Percentiles rank a stretch among this genome's conserved stretches.
phyloP scores from a whole-genome alignment of 2,329 filamentous ascomycete species.

The Orbilia oligospora region DNA sequence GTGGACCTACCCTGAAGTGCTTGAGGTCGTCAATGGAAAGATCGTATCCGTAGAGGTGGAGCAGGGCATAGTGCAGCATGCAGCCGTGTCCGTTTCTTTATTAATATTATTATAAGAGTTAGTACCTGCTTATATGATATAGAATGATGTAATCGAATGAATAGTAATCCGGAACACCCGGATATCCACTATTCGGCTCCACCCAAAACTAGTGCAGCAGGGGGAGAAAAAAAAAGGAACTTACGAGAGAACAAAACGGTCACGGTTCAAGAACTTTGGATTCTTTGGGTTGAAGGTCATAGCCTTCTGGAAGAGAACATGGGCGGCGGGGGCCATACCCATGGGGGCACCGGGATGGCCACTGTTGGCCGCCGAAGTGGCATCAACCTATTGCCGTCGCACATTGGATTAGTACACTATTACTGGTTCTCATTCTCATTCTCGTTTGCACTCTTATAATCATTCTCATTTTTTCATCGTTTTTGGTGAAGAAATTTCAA shows the following conservation, averaged over 20 bases:
- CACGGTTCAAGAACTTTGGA: constrained; percentile 95
- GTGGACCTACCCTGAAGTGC: constrained; percentile 85
- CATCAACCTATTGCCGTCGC: constrained; percentile 84
- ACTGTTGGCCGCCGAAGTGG: constrained; percentile 93
- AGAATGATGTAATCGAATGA: constrained; percentile 10
- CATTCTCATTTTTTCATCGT: too few species aligned
- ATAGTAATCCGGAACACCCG: constrained; percentile 28
- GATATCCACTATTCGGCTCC: background rate
- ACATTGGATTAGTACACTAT: background rate
- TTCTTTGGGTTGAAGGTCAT: constrained; percentile 99
- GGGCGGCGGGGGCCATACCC: constrained; percentile 93
- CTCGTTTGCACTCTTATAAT: background rate
- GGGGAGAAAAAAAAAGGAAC: constrained; percentile 67
- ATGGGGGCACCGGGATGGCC: constrained; percentile 99
- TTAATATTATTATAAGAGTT: background rate
- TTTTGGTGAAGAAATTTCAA: background rate
- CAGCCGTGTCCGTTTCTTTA: constrained; percentile 95
- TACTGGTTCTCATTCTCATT: background rate
- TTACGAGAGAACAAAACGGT: constrained; percentile 99
- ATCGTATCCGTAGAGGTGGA: constrained; percentile 94
- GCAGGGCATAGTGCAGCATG: constrained; percentile 99
- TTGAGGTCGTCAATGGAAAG: constrained; percentile 92
- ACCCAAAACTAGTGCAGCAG: background rate
- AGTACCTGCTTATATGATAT: background rate
- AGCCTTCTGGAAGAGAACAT: constrained; percentile 99